Conservation (phyloP, 495 filamentous ascomycete species). For the Penicillium egyptiacum region DNA sequence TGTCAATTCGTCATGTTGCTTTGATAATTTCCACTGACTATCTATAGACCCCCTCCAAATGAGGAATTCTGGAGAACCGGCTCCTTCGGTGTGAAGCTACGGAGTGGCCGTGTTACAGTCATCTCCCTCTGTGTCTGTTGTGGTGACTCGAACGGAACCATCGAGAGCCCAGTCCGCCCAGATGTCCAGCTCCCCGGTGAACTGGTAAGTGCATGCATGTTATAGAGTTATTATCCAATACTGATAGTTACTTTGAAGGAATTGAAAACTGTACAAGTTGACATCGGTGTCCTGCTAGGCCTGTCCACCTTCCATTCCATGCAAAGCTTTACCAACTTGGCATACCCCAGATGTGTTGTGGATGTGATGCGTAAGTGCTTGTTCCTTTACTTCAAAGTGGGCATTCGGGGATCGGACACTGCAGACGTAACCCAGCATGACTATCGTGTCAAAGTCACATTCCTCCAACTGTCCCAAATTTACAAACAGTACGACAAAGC, state of each 20-base stretch:
- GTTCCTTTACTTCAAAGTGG: constrained; percentile 29
- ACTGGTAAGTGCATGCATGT: constrained; percentile 27
- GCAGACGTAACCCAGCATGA: constrained; percentile 18
- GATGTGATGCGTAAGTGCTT: constrained; percentile 32
- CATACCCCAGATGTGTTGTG: constrained; percentile 20
- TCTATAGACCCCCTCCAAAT: constrained; percentile 42
- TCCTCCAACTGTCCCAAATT: constrained; percentile 61
- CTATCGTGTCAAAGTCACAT: constrained; percentile 61
- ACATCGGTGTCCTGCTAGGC: constrained; percentile 35
- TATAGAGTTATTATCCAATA: neutral
- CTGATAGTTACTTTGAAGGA: constrained; percentile 22
- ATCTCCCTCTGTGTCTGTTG: neutral
- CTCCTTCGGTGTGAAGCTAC: constrained; percentile 29
- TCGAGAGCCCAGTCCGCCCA: constrained; percentile 33
- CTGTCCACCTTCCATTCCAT: constrained; percentile 32
- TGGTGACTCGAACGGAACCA: neutral
- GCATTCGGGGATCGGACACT: constrained; percentile 5
- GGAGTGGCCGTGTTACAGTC: constrained; percentile 12
- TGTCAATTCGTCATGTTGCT: neutral
- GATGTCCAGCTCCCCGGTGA: constrained; percentile 30
- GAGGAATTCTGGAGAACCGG: constrained; percentile 40
- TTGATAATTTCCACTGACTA: constrained; percentile 6
- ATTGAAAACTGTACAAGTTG: constrained; percentile 29
- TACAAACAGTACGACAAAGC: constrained; percentile 40
- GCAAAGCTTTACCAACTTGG: constrained; percentile 24